phyloP scores from a whole-genome alignment of 1,139 yeast genomes.

The Scheffersomyces cryptocercus region DNA sequence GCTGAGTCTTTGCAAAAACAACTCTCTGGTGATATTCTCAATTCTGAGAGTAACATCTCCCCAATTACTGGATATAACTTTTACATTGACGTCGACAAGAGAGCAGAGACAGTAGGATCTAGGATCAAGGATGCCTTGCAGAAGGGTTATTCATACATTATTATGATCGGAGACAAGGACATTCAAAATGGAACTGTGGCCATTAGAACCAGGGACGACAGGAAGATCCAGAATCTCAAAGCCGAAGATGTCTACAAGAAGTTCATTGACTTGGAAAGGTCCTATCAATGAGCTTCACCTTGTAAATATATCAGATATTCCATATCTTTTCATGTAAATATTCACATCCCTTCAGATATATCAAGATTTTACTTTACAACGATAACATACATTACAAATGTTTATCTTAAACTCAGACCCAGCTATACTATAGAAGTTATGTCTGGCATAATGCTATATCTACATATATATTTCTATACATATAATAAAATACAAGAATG shows the following conservation, averaged over 20 bases:
- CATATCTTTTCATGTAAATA: too few relatives aligned
- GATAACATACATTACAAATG: conserved; percentile 5
- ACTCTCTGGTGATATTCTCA: conserved; percentile 52
- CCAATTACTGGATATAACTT: conserved; percentile 64
- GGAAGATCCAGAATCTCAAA: conserved; percentile 47
- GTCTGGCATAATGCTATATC: background rate
- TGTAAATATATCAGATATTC: background rate
- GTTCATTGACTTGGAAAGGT: conserved; percentile 53
- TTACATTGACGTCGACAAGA: conserved; percentile 71
- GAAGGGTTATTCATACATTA: conserved; percentile 76
- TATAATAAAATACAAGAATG: conserved; percentile 1
- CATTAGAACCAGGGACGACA: conserved; percentile 61
- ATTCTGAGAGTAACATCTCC: conserved; percentile 32
- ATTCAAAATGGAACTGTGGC: conserved; percentile 61
- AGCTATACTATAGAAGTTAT: background rate
- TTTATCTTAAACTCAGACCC: background rate
- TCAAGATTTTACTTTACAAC: background rate
- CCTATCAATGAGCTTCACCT: conserved; percentile 24
- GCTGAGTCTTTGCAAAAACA: conserved; percentile 52
- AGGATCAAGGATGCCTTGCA: conserved; percentile 77
- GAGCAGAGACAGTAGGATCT: conserved; percentile 77
- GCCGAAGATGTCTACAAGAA: conserved; percentile 48
- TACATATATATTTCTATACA: background rate
- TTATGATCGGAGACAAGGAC: conserved; percentile 88
- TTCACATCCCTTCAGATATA: too few relatives aligned